Conservation (phyloP, 441 rosid genomes). For the Iberis amara region DNA sequence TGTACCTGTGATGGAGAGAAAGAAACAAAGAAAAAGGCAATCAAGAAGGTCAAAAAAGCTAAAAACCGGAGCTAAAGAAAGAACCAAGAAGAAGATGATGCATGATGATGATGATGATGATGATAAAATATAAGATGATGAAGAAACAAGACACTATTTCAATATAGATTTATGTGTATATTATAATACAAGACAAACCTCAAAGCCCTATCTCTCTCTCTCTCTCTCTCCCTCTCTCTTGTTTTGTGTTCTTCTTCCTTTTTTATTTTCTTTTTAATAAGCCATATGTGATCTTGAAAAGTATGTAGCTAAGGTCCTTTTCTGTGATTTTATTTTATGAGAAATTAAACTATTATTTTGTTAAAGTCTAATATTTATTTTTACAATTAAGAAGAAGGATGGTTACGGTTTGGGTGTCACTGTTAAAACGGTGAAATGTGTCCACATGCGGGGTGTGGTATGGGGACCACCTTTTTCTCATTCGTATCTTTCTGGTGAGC, state of each 20-base stretch:
- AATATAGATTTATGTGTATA: background rate
- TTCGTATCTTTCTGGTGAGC: constrained; percentile 32
- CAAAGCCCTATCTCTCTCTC: constrained; percentile 27
- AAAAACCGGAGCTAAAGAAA: constrained; percentile 28
- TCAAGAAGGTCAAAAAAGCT: constrained; percentile 21
- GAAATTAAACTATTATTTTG: background rate
- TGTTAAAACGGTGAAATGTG: constrained; percentile 37
- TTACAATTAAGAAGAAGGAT: constrained; percentile 24
- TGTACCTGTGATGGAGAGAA: constrained; percentile 28
- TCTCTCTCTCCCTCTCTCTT: constrained; percentile 11
- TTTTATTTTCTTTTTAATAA: constrained; percentile 12
- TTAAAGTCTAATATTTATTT: background rate
- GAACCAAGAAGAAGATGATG: constrained; percentile 33
- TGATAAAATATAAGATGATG: background rate
- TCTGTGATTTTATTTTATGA: constrained; percentile 10
- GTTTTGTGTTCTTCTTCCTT: constrained; percentile 24
- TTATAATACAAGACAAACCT: constrained; percentile 29
- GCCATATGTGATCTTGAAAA: constrained; percentile 29
- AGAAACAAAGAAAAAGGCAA: constrained; percentile 18
- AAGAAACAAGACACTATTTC: constrained; percentile 26
- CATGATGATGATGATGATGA: constrained; percentile 22
- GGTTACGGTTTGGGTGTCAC: constrained; percentile 36
- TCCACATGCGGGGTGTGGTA: constrained; percentile 32
- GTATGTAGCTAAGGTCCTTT: constrained; percentile 24
- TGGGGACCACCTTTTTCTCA: constrained; percentile 28